Percentiles rank a stretch among this genome's conserved stretches.
phyloP scores from a whole-genome alignment of 306 rosid species.

The Vachellia collinsii region DNA sequence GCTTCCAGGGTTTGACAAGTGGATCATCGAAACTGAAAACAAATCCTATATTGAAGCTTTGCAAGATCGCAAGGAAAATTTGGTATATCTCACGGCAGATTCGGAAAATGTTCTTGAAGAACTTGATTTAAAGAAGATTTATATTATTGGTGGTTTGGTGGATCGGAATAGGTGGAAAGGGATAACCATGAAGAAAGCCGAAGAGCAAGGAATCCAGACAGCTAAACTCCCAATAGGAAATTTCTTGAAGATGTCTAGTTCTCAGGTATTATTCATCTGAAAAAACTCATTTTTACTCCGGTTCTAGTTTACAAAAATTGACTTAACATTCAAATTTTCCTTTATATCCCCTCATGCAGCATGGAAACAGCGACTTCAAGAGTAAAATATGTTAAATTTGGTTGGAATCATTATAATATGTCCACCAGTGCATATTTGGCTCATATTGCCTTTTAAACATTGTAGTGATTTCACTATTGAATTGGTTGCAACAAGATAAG shows the following conservation, averaged over 20 bases:
- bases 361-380: background rate
- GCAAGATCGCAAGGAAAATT: constrained; percentile 62
- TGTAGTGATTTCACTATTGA: background rate
- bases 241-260: constrained; percentile 85
- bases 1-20: constrained; percentile 82
- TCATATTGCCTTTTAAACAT: background rate
- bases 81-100: constrained; percentile 90
- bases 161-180: constrained; percentile 97
- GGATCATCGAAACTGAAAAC: constrained; percentile 78
- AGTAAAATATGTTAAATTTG: constrained; percentile 7
- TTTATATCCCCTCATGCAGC: background rate
- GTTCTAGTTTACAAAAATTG: background rate
- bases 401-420: too few relatives aligned
- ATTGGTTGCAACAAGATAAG: background rate
- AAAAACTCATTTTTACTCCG: background rate
- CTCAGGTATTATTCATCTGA: constrained; percentile 68
- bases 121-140: constrained; percentile 74
- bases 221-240: constrained; percentile 88
- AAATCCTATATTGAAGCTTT: constrained; percentile 75
- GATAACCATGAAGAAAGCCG: constrained; percentile 82
- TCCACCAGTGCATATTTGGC: background rate
- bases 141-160: constrained; percentile 87
- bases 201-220: constrained; percentile 86
- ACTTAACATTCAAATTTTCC: background rate
- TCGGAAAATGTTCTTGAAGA: constrained; percentile 80